A percentile compares a stretch with the other conserved stretches of the same genome.
phyloP scores from a whole-genome alignment of 352 stramenopile genomes.

The Lagenidium giganteum region DNA sequence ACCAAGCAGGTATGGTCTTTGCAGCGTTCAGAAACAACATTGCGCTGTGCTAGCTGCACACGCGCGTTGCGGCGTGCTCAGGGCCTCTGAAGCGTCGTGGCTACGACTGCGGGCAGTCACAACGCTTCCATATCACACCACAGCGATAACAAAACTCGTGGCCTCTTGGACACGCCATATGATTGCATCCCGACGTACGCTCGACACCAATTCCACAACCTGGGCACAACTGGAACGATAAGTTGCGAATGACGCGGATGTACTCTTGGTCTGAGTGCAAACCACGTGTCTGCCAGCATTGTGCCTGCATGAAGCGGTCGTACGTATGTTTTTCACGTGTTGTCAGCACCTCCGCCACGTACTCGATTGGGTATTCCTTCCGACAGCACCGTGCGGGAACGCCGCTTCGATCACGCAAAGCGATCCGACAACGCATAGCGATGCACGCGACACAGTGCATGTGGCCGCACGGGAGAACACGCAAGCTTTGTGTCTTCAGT shows the following conservation, averaged over 20 bases:
- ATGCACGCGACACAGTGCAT: conserved; percentile 65
- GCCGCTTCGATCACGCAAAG: conserved; percentile 41
- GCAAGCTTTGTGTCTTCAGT: conserved; percentile 9
- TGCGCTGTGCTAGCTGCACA: too few relatives aligned
- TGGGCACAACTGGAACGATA: conserved; percentile 50
- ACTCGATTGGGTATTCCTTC: conserved; percentile 64
- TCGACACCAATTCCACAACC: conserved; percentile 64
- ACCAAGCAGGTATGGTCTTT: too few relatives aligned
- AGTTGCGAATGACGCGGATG: conserved; percentile 24
- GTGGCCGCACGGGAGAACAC: conserved; percentile 45
- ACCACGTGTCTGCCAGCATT: conserved; percentile 32
- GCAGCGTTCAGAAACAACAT: too few relatives aligned
- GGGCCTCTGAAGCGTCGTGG: too few relatives aligned
- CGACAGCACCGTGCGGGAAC: conserved; percentile 68
- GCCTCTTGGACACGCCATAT: conserved; percentile 43
- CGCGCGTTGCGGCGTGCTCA: too few relatives aligned
- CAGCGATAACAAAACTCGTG: conserved; percentile 67
- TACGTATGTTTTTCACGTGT: conserved; percentile 27
- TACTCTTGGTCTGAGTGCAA: conserved; percentile 66
- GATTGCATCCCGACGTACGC: conserved; percentile 40
- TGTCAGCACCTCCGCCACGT: conserved; percentile 38
- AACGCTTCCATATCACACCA: conserved; percentile 30
- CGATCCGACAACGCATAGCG: conserved; percentile 41
- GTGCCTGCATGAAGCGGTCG: conserved; percentile 50
- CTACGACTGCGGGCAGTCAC: conserved; percentile 8